Conservation (phyloP, 2,329 filamentous ascomycete species). For the Ophiostoma novo-ulmi region DNA sequence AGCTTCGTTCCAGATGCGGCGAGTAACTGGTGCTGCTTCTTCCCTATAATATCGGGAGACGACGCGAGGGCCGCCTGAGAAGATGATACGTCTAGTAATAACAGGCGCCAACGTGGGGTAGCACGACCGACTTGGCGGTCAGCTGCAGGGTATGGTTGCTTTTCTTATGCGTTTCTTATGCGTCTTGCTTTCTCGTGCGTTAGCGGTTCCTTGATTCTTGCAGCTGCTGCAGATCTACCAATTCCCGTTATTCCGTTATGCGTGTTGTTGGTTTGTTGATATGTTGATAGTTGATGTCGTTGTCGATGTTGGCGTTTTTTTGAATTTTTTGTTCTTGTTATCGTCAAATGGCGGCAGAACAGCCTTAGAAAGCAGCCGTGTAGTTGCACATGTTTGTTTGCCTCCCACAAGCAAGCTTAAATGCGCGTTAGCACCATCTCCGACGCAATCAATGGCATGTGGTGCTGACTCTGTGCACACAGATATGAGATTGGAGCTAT, state of each 20-base stretch:
- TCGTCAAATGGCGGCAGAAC: neutral
- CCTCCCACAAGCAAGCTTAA: neutral
- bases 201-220: conserved; percentile 4
- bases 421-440: neutral
- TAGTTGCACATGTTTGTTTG: neutral
- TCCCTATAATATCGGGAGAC: conserved; percentile 13
- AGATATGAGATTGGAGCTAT: neutral
- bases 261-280: neutral
- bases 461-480: neutral
- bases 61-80: conserved; percentile 15
- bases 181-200: neutral
- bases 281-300: neutral
- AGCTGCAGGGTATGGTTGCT: conserved; percentile 3
- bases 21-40: neutral
- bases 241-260: neutral
- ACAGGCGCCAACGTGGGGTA: conserved; percentile 22
- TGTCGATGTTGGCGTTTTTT: neutral
- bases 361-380: neutral
- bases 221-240: neutral
- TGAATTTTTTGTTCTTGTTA: neutral
- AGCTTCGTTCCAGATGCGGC: conserved; percentile 16
- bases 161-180: neutral
- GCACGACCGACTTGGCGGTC: conserved; percentile 5
- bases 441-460: neutral
- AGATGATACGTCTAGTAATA: conserved; percentile 15